Base-by-base conservation (phyloP, 768 basidiomycete species). In the Omphalotus guepiniiformis region DNA sequence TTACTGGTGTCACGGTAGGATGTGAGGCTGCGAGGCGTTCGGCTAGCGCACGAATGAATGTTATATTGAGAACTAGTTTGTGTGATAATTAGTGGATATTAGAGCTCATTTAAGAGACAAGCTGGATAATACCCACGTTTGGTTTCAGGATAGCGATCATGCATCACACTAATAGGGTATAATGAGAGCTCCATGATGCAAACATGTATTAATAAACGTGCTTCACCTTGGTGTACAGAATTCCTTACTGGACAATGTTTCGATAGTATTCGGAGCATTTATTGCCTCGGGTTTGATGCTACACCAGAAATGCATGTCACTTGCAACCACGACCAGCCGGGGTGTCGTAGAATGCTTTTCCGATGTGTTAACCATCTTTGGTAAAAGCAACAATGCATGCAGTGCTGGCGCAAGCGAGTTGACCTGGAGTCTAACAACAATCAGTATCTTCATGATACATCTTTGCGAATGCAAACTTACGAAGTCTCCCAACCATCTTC, bases 401-500 rank as follows among this genome's bases (percentile, higher is more conserved):
- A 71, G 52, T 0, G 62, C 53, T 0, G 68, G 68, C 6, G 57
- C 40, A 6, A 72, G 53, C 32, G 64, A 49, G 43, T 72, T 71
- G 18, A 67, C 60, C 45, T 71, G 69, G 9, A 73, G 47, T 1
- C 67, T 69, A 48, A 3, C 1, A 26, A 3, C 6, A 44, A 40
- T 23, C 12, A n/a, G 6, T 15, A 30, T 21, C 4, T 27, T 25
- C 37, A 27, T n/a, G n/a, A n/a, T n/a, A n/a, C n/a, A n/a, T n/a
- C n/a, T n/a, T n/a, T n/a, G 35, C n/a, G n/a, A n/a, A n/a, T n/a
- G n/a, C n/a, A n/a, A n/a, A 55, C 66, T 3, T 42, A 77, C 78
- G 52, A 58, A 9, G 58, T 40, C 49, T 80, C 78, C 73, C 72
- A 80, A 6, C 73, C 77, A 55, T 79, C 71, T 0, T 42, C 28